Conservation (phyloP, 495 filamentous ascomycete genomes). For the Chaetomium cochliodes region DNA sequence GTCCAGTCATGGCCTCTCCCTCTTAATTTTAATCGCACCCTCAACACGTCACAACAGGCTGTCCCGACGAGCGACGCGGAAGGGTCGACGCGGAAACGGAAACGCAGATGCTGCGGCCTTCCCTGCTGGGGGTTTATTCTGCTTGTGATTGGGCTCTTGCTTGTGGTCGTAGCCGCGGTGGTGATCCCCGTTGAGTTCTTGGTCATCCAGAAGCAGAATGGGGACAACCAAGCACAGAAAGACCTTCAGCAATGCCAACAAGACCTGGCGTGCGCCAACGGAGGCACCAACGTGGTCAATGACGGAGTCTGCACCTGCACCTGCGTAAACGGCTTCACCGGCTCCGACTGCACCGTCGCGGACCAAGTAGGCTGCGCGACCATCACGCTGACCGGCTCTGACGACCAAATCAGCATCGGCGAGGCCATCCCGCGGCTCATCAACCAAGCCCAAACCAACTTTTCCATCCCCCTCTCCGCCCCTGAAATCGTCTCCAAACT, state of each 20-base stretch:
- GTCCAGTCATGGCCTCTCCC: conserved; percentile 46
- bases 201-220: conserved; percentile 57
- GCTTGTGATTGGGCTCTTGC: conserved; percentile 63
- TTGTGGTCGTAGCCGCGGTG: conserved; percentile 81
- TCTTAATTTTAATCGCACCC: conserved; percentile 28
- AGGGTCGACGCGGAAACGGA: conserved; percentile 23
- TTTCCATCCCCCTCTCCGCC: conserved; percentile 68
- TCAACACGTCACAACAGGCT: conserved; percentile 37
- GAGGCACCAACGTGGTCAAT: conserved; percentile 69
- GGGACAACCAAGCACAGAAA: conserved; percentile 31
- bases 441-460: conserved; percentile 60
- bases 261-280: conserved; percentile 67
- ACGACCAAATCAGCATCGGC: conserved; percentile 73
- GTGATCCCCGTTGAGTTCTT: conserved; percentile 84
- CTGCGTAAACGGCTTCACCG: conserved; percentile 82
- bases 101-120: conserved; percentile 68
- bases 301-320: conserved; percentile 74
- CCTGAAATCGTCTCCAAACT: conserved; percentile 71
- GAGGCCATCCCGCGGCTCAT: conserved; percentile 73
- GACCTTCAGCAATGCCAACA: conserved; percentile 52
- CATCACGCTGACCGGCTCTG: conserved; percentile 54
- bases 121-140: conserved; percentile 76
- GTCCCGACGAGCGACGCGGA: conserved; percentile 24
- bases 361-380: conserved; percentile 70
- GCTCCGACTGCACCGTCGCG: conserved; percentile 63